phyloP scores from a whole-genome alignment of 768 basidiomycete species.

The Podaxis sp. region DNA sequence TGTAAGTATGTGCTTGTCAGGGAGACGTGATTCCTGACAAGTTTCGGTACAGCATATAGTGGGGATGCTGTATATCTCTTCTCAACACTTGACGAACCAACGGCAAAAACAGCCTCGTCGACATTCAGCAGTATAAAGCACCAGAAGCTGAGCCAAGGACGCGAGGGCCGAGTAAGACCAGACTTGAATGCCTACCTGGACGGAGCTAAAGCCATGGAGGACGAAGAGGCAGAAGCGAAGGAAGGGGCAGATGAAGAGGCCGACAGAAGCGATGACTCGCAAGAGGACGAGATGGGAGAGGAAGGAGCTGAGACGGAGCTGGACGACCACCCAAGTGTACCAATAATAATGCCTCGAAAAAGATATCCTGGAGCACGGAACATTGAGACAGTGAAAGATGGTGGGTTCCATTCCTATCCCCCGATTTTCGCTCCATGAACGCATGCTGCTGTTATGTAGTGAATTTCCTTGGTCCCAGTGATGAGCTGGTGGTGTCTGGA shows the following conservation, averaged over 20 bases:
- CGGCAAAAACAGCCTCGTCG: conserved; percentile 16
- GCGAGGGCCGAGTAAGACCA: conserved; percentile 2
- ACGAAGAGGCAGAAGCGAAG: conserved; percentile 18
- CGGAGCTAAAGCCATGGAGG: conserved; percentile 24
- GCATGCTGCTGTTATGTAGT: conserved; percentile 36
- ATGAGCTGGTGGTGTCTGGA: conserved; percentile 78
- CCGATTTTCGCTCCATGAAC: neutral
- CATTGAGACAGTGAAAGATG: conserved; percentile 83
- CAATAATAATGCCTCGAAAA: conserved; percentile 58
- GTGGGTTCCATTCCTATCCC: conserved; percentile 34
- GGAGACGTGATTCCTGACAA: conserved; percentile 5
- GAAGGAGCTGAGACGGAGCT: conserved; percentile 20
- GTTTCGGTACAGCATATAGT: conserved; percentile 55
- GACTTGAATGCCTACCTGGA: conserved; percentile 21
- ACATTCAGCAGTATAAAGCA: conserved; percentile 17
- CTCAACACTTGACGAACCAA: conserved; percentile 64
- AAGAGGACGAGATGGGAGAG: conserved; percentile 29
- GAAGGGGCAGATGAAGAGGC: conserved; percentile 15
- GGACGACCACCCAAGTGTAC: conserved; percentile 29
- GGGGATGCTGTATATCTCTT: conserved; percentile 70
- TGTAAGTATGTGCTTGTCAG: conserved; percentile 36
- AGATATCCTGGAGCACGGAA: conserved; percentile 72
- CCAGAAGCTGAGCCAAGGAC: conserved; percentile 15
- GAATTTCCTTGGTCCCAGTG: conserved; percentile 76
- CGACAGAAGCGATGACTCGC: conserved; percentile 23